A percentile compares a stretch with the other conserved stretches of the same genome.
Evolutionary conservation across 1,284 basidiomycete species (phyloP).

Genomic region (Bjerkandera adusta): DNA sequence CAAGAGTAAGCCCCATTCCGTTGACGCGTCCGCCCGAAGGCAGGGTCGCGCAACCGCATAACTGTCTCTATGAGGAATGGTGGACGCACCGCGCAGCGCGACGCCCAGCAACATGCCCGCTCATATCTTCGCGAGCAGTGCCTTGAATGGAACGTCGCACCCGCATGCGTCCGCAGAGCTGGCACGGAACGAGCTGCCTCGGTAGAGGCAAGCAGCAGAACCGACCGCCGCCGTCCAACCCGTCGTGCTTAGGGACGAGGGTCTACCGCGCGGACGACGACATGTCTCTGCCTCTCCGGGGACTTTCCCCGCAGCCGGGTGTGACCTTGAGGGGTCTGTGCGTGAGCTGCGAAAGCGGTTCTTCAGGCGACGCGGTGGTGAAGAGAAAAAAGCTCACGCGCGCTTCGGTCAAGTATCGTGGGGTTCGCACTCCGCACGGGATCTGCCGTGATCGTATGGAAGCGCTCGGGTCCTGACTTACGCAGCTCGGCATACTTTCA

Average conservation of each 20-base stretch:
- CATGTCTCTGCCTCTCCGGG: conserved; percentile 78
- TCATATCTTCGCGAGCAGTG: conserved; percentile 69
- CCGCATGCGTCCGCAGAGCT: conserved; percentile 47
- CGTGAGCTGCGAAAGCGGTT: conserved; percentile 83
- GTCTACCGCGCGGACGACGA: conserved; percentile 67
- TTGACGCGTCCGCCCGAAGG: conserved; percentile 47
- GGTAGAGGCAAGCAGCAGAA: conserved; percentile 5
- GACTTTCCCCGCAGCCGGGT: conserved; percentile 85
- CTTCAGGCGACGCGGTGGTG: conserved; percentile 58
- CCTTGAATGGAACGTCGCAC: conserved; percentile 1
- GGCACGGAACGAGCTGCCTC: conserved; percentile 39
- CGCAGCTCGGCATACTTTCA: too few species aligned
- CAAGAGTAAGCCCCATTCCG: conserved; percentile 90
- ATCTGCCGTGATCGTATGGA: too few species aligned
- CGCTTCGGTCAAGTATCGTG: too few species aligned
- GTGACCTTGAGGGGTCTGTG: conserved; percentile 49
- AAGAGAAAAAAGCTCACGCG: conserved; percentile 9
- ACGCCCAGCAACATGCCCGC: conserved; percentile 48
- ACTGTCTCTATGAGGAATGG: conserved; percentile 84
- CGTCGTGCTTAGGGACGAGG: conserved; percentile 53
- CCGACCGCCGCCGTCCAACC: conserved; percentile 38
- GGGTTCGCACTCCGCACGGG: too few species aligned
- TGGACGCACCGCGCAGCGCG: conserved; percentile 36
- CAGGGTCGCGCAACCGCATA: conserved; percentile 71
- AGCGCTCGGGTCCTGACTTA: too few species aligned